Conservation (phyloP, 768 basidiomycete species). For the Termitomyces heimii region DNA sequence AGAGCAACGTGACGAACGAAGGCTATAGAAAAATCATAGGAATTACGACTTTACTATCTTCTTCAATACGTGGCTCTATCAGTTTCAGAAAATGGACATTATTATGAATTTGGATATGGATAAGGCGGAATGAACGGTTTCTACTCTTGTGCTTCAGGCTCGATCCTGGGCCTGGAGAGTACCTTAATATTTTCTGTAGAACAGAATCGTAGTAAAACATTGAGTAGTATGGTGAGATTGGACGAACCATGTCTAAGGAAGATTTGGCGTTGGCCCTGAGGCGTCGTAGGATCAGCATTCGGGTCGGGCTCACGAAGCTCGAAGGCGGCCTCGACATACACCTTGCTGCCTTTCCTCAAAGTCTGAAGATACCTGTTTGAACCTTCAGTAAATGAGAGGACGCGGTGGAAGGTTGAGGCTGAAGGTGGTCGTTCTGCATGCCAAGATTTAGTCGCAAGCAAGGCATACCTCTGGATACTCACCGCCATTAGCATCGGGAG, state of each 20-base stretch:
- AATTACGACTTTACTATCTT: neutral
- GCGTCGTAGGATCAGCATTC: slow-evolving; percentile 57
- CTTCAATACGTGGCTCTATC: neutral
- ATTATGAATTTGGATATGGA: neutral
- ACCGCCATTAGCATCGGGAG: slow-evolving; percentile 59
- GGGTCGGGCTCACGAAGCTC: slow-evolving; percentile 71
- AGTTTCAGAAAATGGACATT: neutral
- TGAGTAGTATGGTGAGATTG: neutral
- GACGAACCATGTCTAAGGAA: slow-evolving; percentile 72
- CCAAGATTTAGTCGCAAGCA: neutral
- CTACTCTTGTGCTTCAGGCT: slow-evolving; percentile 7
- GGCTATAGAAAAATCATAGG: neutral
- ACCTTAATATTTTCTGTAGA: slow-evolving; percentile 50
- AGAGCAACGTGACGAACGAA: slow-evolving; percentile 1
- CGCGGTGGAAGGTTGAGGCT: slow-evolving; percentile 67
- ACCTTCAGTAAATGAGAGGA: slow-evolving; percentile 64
- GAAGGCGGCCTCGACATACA: slow-evolving; percentile 77
- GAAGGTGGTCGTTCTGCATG: slow-evolving; percentile 43
- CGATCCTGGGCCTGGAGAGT: slow-evolving; percentile 22
- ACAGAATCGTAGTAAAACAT: slow-evolving; percentile 1
- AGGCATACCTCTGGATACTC: slow-evolving; percentile 16
- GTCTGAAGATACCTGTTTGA: slow-evolving; percentile 60
- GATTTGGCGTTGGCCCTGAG: slow-evolving; percentile 74
- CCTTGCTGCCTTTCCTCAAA: slow-evolving; percentile 64
- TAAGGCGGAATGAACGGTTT: neutral